phyloP scores from a whole-genome alignment of 1,139 yeast genomes.

The Yamadazyma conglobata region DNA sequence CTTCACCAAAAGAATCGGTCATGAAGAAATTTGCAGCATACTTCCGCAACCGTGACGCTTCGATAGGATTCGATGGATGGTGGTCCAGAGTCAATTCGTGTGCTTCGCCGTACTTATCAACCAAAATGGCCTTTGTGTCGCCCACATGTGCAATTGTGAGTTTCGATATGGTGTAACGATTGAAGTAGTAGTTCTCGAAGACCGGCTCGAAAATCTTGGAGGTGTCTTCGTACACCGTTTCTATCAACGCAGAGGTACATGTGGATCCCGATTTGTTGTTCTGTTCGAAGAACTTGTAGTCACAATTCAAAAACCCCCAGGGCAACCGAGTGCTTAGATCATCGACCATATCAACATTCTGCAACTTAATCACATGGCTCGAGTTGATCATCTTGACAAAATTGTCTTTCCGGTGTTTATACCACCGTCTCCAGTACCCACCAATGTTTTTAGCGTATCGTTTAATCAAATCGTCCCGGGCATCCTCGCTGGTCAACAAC shows the following conservation, averaged over 20 bases:
- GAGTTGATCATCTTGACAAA: conserved; percentile 42
- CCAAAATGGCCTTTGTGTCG: conserved; percentile 83
- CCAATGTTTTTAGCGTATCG: conserved; percentile 61
- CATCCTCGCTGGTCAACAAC: conserved; percentile 24
- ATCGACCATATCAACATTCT: conserved; percentile 26
- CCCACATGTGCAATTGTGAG: conserved; percentile 90
- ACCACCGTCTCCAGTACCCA: conserved; percentile 87
- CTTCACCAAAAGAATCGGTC: conserved; percentile 94
- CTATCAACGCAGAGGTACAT: conserved; percentile 73
- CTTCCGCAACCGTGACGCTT: conserved; percentile 65
- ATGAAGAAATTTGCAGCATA: conserved; percentile 71
- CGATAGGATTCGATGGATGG: conserved; percentile 83
- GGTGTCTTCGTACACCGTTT: conserved; percentile 42
- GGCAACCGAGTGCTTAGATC: conserved; percentile 62
- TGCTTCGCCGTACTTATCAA: conserved; percentile 74
- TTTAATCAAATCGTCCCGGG: conserved; percentile 37
- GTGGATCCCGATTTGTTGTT: conserved; percentile 68
- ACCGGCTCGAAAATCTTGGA: conserved; percentile 23
- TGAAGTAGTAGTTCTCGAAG: conserved; percentile 59
- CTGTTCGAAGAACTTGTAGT: conserved; percentile 40
- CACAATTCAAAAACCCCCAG: conserved; percentile 59
- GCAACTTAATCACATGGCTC: conserved; percentile 19
- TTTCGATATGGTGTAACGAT: conserved; percentile 63
- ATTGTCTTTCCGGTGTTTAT: conserved; percentile 42
- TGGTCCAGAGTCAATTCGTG: conserved; percentile 76